A percentile compares a stretch with the other conserved stretches of the same genome.
Conservation (phyloP, 192 early-diverging fungal genomes). For the Oehlia diaphana region DNA sequence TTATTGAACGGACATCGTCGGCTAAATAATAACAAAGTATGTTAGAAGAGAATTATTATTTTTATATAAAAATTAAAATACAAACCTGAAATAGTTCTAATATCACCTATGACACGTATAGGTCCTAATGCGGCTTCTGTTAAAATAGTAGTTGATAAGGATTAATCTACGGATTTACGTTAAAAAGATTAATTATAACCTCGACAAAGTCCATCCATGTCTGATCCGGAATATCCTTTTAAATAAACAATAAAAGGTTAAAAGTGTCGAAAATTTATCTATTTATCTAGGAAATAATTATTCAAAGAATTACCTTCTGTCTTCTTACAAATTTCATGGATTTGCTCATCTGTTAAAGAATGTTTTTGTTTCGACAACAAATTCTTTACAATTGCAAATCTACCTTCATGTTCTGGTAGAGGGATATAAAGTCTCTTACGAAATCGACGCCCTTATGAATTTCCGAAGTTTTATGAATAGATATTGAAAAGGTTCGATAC, state of each 20-base stretch:
- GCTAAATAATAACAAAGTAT: conserved; percentile 18
- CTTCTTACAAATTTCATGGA: conserved; percentile 58
- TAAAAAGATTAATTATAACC: conserved; percentile 22
- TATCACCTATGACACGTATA: conserved; percentile 46
- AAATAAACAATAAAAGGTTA: not conserved
- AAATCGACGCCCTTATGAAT: conserved; percentile 54
- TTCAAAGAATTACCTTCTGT: conserved; percentile 45
- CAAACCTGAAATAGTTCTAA: conserved; percentile 40
- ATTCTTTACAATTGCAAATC: conserved; percentile 62
- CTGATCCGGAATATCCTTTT: conserved; percentile 79
- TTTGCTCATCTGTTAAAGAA: conserved; percentile 55
- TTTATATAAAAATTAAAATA: conserved; percentile 46
- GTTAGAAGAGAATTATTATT: conserved; percentile 28
- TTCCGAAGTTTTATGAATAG: not conserved
- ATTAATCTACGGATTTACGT: not conserved
- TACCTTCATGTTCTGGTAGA: conserved; percentile 73
- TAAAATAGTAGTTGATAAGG: not conserved
- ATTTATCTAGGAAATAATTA: not conserved
- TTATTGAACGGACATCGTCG: conserved; percentile 74
- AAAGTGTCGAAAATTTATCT: not conserved
- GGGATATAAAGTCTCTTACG: conserved; percentile 80
- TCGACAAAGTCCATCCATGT: conserved; percentile 83
- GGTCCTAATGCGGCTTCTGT: conserved; percentile 67
- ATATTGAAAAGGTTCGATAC: not conserved
- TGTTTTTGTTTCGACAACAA: conserved; percentile 61